Evolutionary conservation across 2,329 filamentous ascomycete genomes (phyloP).

Genomic region (Gyromitra esculenta): DNA sequence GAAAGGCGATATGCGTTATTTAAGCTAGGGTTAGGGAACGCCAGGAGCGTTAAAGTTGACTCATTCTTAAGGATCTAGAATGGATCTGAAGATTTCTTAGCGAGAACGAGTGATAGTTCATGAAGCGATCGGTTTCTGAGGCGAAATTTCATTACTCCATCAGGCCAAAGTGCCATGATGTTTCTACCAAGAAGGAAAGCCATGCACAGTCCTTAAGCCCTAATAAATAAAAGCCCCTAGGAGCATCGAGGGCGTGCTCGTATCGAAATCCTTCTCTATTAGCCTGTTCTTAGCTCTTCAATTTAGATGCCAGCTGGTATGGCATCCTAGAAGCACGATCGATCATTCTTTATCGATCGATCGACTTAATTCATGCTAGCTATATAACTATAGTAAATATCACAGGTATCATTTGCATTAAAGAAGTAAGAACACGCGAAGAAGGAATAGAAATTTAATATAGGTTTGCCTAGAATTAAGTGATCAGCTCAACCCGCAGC

Average conservation of each 20-base stretch:
- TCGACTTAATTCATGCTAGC: background rate
- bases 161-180: background rate
- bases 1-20: conserved; percentile 26
- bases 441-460: conserved; percentile 15
- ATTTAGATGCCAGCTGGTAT: conserved; percentile 1
- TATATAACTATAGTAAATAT: conserved; percentile 5
- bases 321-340: conserved; percentile 2
- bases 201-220: background rate
- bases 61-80: background rate
- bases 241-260: background rate
- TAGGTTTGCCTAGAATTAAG: conserved; percentile 7
- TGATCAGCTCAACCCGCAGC: background rate
- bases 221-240: background rate
- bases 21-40: conserved; percentile 16
- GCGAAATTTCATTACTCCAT: background rate
- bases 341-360: background rate
- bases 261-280: conserved; percentile 14
- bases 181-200: background rate
- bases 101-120: conserved; percentile 31
- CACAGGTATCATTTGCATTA: conserved; percentile 31
- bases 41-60: background rate
- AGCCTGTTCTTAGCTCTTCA: conserved; percentile 17
- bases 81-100: conserved; percentile 6
- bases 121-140: background rate
- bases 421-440: conserved; percentile 20